These are phyloP conservation scores for Dionaea muscipula DNA, from an alignment of 179 eudicot species.

Conservation along the genomic window DNA sequence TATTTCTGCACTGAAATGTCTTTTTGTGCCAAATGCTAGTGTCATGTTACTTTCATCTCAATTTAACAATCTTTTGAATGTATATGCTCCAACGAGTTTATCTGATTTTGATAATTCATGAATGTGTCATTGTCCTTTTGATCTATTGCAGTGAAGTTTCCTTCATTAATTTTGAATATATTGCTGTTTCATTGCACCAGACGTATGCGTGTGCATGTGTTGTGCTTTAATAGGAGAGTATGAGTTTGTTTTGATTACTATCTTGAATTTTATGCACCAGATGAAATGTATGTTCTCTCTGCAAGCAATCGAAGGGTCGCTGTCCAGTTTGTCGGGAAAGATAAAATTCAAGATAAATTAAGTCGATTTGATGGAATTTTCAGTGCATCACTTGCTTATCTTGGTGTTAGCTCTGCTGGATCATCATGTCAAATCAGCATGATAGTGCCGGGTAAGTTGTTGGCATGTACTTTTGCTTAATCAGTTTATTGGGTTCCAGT, in stretches of 20 bases:
- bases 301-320: conserved; percentile 59
- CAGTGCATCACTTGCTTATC: conserved; percentile 55
- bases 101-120: no score
- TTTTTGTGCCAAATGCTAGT: no score
- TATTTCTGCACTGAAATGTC: no score
- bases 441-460: conserved; percentile 56
- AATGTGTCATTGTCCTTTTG: no score
- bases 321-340: conserved; percentile 73
- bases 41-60: no score
- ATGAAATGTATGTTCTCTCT: conserved; percentile 96
- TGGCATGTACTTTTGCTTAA: not conserved
- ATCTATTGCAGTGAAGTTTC: no score
- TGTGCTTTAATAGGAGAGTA: no score
- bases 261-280: conserved; percentile 24
- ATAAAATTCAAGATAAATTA: conserved; percentile 63
- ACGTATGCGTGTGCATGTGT: no score
- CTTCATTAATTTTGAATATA: no score
- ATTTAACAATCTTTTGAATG: no score
- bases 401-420: conserved; percentile 73
- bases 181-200: no score
- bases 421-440: conserved; percentile 31
- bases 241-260: not conserved
- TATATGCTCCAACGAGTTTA: no score
- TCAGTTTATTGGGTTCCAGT: not conserved
- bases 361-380: conserved; percentile 63